Evolutionary conservation across 192 early-diverging fungal genomes (phyloP), one percentile per base, ranked within the genome.

Genomic region (Spizellomyces punctatus): DNA sequence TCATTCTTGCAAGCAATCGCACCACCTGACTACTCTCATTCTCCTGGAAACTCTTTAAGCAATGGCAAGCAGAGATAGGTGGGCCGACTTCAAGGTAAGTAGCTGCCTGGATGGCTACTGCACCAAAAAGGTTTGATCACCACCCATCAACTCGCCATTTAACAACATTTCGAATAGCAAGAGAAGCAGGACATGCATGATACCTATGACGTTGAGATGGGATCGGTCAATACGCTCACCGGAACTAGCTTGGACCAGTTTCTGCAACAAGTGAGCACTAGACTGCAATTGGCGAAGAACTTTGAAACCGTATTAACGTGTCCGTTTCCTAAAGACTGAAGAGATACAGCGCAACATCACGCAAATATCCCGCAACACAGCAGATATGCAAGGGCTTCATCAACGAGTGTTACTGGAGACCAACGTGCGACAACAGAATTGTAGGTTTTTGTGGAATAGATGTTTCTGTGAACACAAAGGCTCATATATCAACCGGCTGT

Each of bases 161-260:
- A 36, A 36, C 27, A 36, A 36, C 3, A 36, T 36, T 36, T 36
- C 27, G 1, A 36, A 36, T 3, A 36, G 27, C 27, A 36, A 36
- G 27, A 36, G 27, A 36, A 36, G 27, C 27, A 36, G 27, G 27
- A 36, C 27, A 36, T 36, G 27, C 27, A 36, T 36, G 27, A 36
- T 36, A 36, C 27, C 27, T 36, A 36, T 36, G 71, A 72, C 41
- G 50, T 72, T 6, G 71, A 72, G 43, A 52, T 72, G 61, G 71
- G 63, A 9, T 63, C 58, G 12, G 49, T 62, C 22, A 19, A 56
- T 10, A 63, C 59, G 7, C 58, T 61, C 16, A 48, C 17, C 6
- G 50, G 63, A 16, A 58, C 36, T 9, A 58, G 22, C 41, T 46
- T 72, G 62, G 71, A 72, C 41, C 50, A 46, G 2, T 72, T 72